A percentile compares a stretch with the other conserved stretches of the same genome.
phyloP scores from a whole-genome alignment of 768 basidiomycete genomes.

The Cystofilobasidium capitatum region DNA sequence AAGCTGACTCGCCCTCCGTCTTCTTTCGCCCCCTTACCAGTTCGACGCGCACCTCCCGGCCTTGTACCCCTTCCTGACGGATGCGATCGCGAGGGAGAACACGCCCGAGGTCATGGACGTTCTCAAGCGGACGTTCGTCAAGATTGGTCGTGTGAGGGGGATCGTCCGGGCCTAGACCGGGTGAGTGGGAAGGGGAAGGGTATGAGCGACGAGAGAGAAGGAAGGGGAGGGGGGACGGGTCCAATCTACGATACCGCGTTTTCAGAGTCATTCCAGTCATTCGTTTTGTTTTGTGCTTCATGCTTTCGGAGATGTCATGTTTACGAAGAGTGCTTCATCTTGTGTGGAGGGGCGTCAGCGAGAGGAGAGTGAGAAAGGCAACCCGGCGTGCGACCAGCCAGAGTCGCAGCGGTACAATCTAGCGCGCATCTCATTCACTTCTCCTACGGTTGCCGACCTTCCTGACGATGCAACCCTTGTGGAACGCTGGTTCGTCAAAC shows the following conservation, averaged over 20 bases:
- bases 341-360: too few relatives aligned
- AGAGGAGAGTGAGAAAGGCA: too few relatives aligned
- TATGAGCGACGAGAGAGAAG: too few relatives aligned
- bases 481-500: slow-evolving; percentile 1
- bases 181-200: too few relatives aligned
- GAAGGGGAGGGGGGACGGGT: too few relatives aligned
- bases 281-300: too few relatives aligned
- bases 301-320: too few relatives aligned
- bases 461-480: background rate
- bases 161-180: background rate
- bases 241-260: too few relatives aligned
- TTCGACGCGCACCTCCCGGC: slow-evolving; percentile 78
- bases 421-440: background rate
- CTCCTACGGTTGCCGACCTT: background rate
- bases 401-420: background rate
- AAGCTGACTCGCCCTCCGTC: too few relatives aligned
- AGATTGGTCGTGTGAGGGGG: slow-evolving; percentile 33
- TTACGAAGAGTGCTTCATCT: too few relatives aligned
- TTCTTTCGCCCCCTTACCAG: slow-evolving; percentile 47
- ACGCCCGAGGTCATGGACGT: slow-evolving; percentile 71
- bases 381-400: background rate
- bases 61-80: slow-evolving; percentile 80
- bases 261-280: too few relatives aligned
- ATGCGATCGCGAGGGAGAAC: slow-evolving; percentile 71
- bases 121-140: slow-evolving; percentile 65